A percentile compares a stretch with the other conserved stretches of the same genome.
phyloP scores from a whole-genome alignment of 768 basidiomycete genomes.

The Tylopilus plumbeoviolaceoides region DNA sequence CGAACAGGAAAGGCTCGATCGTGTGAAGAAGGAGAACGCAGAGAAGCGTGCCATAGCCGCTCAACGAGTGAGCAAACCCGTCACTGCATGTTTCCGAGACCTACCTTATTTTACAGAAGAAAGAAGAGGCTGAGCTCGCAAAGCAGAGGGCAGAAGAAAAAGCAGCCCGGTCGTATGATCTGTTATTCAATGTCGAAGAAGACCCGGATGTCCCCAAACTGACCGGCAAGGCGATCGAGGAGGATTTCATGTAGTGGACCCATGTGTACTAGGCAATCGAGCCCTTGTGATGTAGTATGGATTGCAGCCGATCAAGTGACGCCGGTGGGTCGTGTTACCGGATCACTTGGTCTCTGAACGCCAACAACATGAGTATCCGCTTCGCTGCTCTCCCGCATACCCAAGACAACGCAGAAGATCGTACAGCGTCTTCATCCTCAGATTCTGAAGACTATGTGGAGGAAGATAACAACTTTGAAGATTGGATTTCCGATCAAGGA shows the following conservation, averaged over 20 bases:
- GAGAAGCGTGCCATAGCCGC: slow-evolving; percentile 56
- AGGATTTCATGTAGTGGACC: slow-evolving; percentile 75
- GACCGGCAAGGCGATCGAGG: slow-evolving; percentile 74
- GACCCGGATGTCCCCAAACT: slow-evolving; percentile 49
- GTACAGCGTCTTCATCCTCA: slow-evolving; percentile 16
- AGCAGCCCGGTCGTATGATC: slow-evolving; percentile 82
- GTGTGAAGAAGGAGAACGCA: slow-evolving; percentile 73
- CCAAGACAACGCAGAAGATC: slow-evolving; percentile 11
- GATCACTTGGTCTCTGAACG: background rate
- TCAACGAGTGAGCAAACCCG: slow-evolving; percentile 51
- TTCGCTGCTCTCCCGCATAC: slow-evolving; percentile 14
- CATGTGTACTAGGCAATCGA: no score
- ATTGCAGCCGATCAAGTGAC: no score
- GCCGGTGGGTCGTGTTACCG: background rate
- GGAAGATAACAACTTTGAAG: slow-evolving; percentile 70
- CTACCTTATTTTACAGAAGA: slow-evolving; percentile 47
- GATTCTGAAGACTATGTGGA: slow-evolving; percentile 26
- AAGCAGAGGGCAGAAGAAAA: slow-evolving; percentile 81
- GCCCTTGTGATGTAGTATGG: no score
- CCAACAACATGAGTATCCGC: slow-evolving; percentile 30
- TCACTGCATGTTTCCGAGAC: background rate
- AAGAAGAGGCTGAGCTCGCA: slow-evolving; percentile 72
- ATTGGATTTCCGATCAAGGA: slow-evolving; percentile 73
- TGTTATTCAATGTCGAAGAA: slow-evolving; percentile 63
- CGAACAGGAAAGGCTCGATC: slow-evolving; percentile 80